These are phyloP conservation scores for Pyrenochaeta sp. DNA, from an alignment of 2,329 filamentous ascomycete species.

Conservation along the genomic window DNA sequence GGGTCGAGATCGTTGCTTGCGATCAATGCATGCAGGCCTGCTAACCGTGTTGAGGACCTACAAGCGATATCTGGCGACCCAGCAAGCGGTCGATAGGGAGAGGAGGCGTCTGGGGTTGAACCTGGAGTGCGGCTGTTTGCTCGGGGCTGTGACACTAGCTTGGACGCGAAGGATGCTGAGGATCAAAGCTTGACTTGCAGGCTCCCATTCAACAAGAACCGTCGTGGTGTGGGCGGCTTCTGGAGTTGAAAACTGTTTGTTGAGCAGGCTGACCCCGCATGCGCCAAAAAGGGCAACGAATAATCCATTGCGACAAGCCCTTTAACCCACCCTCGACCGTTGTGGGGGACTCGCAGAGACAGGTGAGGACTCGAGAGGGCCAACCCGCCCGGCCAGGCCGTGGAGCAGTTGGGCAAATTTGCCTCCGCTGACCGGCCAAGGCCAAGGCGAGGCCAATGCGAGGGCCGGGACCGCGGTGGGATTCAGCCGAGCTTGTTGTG, in stretches of 20 bases:
- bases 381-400: background rate
- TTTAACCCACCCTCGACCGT: too few relatives aligned
- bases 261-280: background rate
- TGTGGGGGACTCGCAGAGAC: background rate
- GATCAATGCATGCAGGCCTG: conserved; percentile 2
- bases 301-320: too few relatives aligned
- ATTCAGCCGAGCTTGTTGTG: conserved; percentile 9
- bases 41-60: background rate
- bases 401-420: background rate
- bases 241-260: too few relatives aligned
- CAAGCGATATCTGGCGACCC: background rate
- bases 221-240: too few relatives aligned
- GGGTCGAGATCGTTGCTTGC: conserved; percentile 6
- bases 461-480: conserved; percentile 7
- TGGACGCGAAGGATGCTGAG: background rate
- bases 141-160: background rate
- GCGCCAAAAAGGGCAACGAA: background rate
- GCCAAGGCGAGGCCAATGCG: conserved; percentile 7
- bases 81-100: conserved; percentile 1
- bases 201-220: background rate
- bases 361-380: conserved; percentile 5
- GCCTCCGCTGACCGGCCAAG: conserved; percentile 7
- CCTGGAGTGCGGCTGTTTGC: conserved; percentile 2
- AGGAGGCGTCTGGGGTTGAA: conserved; percentile 10
- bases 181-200: background rate